Percentiles rank a stretch among this genome's conserved stretches.
Conservation (phyloP, 2,329 filamentous ascomycete species). For the Neonectria sp. region DNA sequence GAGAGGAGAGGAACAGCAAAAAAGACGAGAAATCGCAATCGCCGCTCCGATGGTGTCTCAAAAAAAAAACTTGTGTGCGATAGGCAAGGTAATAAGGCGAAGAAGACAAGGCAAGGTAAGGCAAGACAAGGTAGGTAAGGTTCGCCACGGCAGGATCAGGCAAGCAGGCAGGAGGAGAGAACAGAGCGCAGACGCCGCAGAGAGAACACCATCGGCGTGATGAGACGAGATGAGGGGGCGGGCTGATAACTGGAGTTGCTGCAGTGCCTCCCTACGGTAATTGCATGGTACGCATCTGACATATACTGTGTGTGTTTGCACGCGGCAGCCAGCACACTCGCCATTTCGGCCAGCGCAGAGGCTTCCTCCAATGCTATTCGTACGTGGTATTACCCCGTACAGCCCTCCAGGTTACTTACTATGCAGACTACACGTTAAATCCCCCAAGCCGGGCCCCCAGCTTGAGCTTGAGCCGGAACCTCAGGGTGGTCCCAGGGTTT, state of each 20-base stretch:
- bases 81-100: slow-evolving; percentile 30
- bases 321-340: background rate
- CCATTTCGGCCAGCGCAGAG: slow-evolving; percentile 11
- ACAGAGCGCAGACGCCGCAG: background rate
- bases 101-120: background rate
- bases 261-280: slow-evolving; percentile 1
- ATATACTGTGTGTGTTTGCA: slow-evolving; percentile 2
- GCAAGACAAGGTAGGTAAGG: slow-evolving; percentile 1
- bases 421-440: background rate
- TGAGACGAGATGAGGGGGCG: slow-evolving; percentile 13
- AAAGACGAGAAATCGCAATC: slow-evolving; percentile 41
- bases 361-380: background rate
- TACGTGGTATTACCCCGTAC: background rate
- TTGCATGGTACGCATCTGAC: slow-evolving; percentile 8
- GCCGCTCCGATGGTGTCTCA: slow-evolving; percentile 38
- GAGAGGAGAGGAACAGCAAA: slow-evolving; percentile 41
- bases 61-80: slow-evolving; percentile 29
- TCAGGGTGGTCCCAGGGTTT: background rate
- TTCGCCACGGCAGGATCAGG: slow-evolving; percentile 14
- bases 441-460: background rate
- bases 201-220: slow-evolving; percentile 6
- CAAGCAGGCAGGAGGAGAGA: slow-evolving; percentile 7
- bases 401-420: background rate
- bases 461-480: background rate
- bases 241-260: slow-evolving; percentile 1